Base-by-base conservation (phyloP, 2,329 filamentous ascomycete genomes). In the Aaosphaeria pasadenensis region DNA sequence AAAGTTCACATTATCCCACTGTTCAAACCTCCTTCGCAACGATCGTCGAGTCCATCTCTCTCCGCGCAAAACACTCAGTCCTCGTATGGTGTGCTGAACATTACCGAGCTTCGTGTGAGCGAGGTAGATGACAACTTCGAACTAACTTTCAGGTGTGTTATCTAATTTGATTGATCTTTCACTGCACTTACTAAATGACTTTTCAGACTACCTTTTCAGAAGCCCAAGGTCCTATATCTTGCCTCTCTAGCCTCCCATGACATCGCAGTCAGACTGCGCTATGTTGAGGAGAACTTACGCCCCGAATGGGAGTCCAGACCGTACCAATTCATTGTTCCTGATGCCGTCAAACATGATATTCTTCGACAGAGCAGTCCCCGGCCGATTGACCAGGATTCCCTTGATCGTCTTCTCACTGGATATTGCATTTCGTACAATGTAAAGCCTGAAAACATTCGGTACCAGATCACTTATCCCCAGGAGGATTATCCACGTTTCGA, bases 401-500 rank as follows among this genome's bases (percentile, higher is more conserved):
- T 89, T 58, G 84, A 88, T 55, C 77, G 84, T 32, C 88, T 85
- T 1, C 67, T 89, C 31, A 81, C 81, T 42, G 86, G 85, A 32
- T 88, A 88, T 60, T 88, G 85, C 61, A 76, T 85, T 39, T 84
- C 83, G 17, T 89, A 88, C 62, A 80, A 82, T 49, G 74, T 87
- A 24, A 83, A 87, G 56, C 82, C 85, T 3, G 79, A 80, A 9
- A 86, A 85, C 47, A 85, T 89, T 33, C 63, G 66, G 30, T 70
- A 71, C 44, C 62, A 66, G 43, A 58, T 72, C 11, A 69, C 67
- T 5, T 70, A 70, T 51, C 66, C 67, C 2, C 44, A 50, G 52
- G 85, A 88, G 63, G 85, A 89, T 70, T 80, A 78, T 30, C 86
- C 86, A 5, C 80, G 81, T 33, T 89, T 89, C 60, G 77, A 79